Evolutionary conservation across 306 rosid species (phyloP), one percentile per base, ranked within the genome.

Genomic region (Alnus rubra): DNA sequence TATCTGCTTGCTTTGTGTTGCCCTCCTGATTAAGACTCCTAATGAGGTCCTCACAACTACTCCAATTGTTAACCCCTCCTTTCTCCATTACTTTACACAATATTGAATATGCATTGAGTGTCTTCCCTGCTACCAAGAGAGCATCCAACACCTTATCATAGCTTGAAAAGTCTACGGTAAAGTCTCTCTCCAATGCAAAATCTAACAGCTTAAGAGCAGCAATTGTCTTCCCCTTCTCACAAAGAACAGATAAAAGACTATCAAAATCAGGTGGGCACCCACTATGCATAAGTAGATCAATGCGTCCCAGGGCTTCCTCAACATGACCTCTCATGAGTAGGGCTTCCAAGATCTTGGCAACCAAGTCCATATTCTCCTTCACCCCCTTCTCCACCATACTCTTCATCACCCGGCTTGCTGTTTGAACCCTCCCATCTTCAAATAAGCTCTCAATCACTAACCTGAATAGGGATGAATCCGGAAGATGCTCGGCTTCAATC

Each of bases 361-460:
- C 92, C 88, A 95, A 77, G 83, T 95, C 98, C 88, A 88, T 85
- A 75, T 95, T 90, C 82, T 90, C 98, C 72, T 75, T 86, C 86
- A 90, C 88, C 78, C 95, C 94, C 85, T 92, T 95, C 84, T 95
- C 98, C 75, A 95, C 80, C 98, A 92, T 95, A 80, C 83, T 82
- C 76, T 87, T 92, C 97, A 95, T 92, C 48, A 95, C 96, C 35
- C 97, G 84, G 92, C 98, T 92, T 11, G 98, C 97, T 35, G 98
- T 91, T 84, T 95, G 98, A 70, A 92, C 93, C 87, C 96, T 86
- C 19, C 96, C 98, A 51, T 91, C 98, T 53, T 83, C 90, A 84
- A 88, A 95, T 86, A 95, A 91, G 86, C 90, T 86, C 85, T 91
- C 90, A 82, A 87, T 86, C 28, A 91, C 92, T 60, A 88, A 88